Evolutionary conservation across 176 grass and related monocot species (phyloP).

Genomic region (Poa annua): DNA sequence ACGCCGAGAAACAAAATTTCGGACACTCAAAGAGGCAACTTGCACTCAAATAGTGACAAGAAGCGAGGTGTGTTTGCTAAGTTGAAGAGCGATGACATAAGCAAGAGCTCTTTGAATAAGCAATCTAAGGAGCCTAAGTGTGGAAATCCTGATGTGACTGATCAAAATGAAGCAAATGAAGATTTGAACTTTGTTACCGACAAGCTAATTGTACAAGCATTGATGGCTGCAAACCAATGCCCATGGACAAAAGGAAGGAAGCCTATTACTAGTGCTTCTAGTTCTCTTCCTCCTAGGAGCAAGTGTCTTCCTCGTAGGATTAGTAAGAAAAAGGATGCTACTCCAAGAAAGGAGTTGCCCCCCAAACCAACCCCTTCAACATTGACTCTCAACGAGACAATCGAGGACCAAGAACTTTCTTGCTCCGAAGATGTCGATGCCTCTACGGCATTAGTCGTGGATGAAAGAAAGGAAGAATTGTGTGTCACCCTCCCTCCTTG

Average conservation of each 20-base stretch:
- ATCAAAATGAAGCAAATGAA: slow-evolving; percentile 25
- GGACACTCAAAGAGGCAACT: not conserved
- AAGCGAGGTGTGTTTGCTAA: slow-evolving; percentile 28
- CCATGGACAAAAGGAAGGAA: slow-evolving; percentile 54
- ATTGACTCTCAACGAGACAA: not conserved
- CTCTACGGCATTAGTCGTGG: slow-evolving; percentile 39
- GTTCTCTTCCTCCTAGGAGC: slow-evolving; percentile 25
- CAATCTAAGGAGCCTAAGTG: not conserved
- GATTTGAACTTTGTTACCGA: slow-evolving; percentile 20
- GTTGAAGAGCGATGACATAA: slow-evolving; percentile 12
- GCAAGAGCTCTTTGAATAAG: slow-evolving; percentile 13
- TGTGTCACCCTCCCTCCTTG: slow-evolving; percentile 51
- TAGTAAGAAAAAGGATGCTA: slow-evolving; percentile 33
- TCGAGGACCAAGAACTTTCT: slow-evolving; percentile 37
- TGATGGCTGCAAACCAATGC: slow-evolving; percentile 55
- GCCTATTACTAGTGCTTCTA: slow-evolving; percentile 36
- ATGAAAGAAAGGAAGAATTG: slow-evolving; percentile 42
- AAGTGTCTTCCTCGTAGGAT: slow-evolving; percentile 31
- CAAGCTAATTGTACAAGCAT: slow-evolving; percentile 48
- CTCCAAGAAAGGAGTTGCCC: slow-evolving; percentile 15
- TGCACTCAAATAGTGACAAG: not conserved
- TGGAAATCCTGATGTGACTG: slow-evolving; percentile 11
- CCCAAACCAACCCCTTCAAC: not conserved
- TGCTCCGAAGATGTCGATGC: slow-evolving; percentile 29
- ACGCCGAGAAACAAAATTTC: slow-evolving; percentile 13